Conservation (phyloP, 495 filamentous ascomycete genomes). For the Neurospora pannonica region DNA sequence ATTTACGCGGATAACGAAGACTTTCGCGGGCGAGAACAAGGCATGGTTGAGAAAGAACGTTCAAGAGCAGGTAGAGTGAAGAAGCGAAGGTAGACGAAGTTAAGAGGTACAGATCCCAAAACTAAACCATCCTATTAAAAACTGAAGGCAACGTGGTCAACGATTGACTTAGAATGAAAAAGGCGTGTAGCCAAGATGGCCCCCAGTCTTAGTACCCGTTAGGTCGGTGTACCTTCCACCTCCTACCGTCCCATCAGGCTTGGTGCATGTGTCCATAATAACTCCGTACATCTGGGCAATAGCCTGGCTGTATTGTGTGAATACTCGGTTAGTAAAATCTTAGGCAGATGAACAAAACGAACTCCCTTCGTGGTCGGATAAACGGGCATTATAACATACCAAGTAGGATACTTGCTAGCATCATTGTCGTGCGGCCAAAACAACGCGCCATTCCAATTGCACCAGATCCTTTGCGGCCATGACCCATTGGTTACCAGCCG, state of each 20-base stretch:
- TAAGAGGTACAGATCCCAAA: not conserved
- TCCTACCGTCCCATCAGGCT: not conserved
- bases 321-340: not conserved
- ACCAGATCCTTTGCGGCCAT: not conserved
- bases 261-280: not conserved
- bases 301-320: not conserved
- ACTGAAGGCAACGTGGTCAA: not conserved
- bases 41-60: not conserved
- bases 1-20: not conserved
- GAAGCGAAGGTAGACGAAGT: not conserved
- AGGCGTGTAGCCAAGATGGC: not conserved
- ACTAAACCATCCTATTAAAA: no score
- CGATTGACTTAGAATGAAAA: not conserved
- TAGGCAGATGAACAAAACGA: not conserved
- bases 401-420: not conserved
- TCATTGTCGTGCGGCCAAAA: not conserved
- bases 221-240: not conserved
- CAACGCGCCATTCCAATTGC: not conserved
- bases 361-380: no score
- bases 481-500: not conserved
- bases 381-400: not conserved
- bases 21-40: not conserved
- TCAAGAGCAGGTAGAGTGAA: not conserved
- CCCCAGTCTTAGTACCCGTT: not conserved
- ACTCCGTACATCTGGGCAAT: not conserved